Base-by-base conservation (phyloP, 129 eudicot species). In the Pseudognaphalium luteoalbum region DNA sequence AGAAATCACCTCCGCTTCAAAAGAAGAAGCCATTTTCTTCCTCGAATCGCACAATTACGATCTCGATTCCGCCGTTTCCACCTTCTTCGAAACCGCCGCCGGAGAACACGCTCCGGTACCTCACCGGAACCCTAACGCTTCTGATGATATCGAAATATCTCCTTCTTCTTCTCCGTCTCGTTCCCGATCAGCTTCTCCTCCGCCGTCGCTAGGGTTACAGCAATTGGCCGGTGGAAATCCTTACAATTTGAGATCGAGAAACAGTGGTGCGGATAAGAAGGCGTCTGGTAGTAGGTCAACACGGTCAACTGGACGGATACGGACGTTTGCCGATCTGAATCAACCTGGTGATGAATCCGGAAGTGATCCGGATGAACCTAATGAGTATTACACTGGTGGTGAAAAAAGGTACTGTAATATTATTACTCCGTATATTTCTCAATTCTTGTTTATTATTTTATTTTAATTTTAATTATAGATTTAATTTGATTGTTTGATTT, bases 381-480 rank as follows among this genome's bases (percentile, higher is more conserved):
- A 86, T 70, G 96, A 90, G 88, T 89, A 92, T 71, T 89, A 86
- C 64, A 85, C 91, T 39, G 98, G 96, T 70, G 96, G 96, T 20
- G 85, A 88, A 68, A 92, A 86, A 82, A 92, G 98, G 98, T 92
- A 25, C 28, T 25, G 28, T 25, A 75, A 29, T 71, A 30, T 3
- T n/a, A 28, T 28, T 62, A 25, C 28, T 25, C 28, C 28, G 28
- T 25, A 22, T 62, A 37, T 58, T 34, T 14, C 51, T 37, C 22
- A n/a, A 15, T 50, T 14, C 10, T 29, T 29, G n/a, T 22, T 62
- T 10, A 0, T 22, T 0, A 12, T 22, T 29, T 29, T n/a, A 32
- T 32, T 32, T 2, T 30, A 30, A 30, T 30, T 30, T 14, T 22
- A 62, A 29, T 58, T 58, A 22, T 4, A 15, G 14, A 17, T 20